Evolutionary conservation across 2,329 filamentous ascomycete genomes (phyloP), one percentile per base, ranked within the genome.

Genomic region (Xylaria sp.): DNA sequence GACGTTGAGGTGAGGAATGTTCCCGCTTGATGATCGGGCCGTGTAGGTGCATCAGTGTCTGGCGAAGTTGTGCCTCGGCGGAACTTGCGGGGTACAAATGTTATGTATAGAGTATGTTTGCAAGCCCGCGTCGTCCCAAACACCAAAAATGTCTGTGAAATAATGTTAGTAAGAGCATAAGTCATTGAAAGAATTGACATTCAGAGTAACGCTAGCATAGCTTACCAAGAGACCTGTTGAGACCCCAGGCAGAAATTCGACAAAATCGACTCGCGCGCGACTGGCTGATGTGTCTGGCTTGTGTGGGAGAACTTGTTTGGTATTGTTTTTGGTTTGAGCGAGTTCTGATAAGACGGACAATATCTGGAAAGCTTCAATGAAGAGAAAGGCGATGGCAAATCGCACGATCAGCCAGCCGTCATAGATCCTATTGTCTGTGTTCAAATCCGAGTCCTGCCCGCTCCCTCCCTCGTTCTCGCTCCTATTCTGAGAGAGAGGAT

Each of bases 401-500:
- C 81, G 77, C 6, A 78, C 75, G n/a, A 82, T 73, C 2, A 83
- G 71, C 71, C 79, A 81, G 36, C 76, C 76, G 66, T 83, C 80
- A 64, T 83, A 83, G n/a, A 80, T 78, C 18, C 75, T 77, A 43
- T 72, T 66, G 28, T 73, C 72, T 60, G 70, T 62, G 67, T 68
- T 6, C 2, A n/a, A 46, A 15, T 58, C 67, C 41, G 48, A 72
- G 28, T 71, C 67, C 23, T 59, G 66, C 48, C 67, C 70, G 59
- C 69, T 66, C 18, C 61, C 52, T 31, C 31, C 57, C 1, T 18
- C 31, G 9, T 61, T 62, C 23, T 62, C 68, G 43, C 69, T 57
- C 18, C 76, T 76, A 51, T 69, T 73, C 25, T 74, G 68, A 2
- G 77, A 75, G 31, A 74, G 75, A 56, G 65, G 73, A 66, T 68